Evolutionary conservation across 2,329 filamentous ascomycete genomes (phyloP).

Genomic region (Alternaria novae-zelandiae): DNA sequence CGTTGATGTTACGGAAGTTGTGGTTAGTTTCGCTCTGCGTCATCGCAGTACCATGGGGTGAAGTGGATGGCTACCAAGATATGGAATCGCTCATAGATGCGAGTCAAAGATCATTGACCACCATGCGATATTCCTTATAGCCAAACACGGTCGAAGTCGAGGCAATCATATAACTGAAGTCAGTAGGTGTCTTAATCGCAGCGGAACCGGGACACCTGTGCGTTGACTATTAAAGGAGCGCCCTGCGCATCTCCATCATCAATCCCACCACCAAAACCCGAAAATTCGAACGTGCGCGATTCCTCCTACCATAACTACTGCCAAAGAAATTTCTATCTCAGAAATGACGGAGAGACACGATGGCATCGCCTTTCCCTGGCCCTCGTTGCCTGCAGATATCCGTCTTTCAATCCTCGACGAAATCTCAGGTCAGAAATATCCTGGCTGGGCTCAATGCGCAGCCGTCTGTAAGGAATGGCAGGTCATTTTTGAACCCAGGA

Average conservation of each 20-base stretch:
- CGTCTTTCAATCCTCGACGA: conserved; percentile 24
- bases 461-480: conserved; percentile 28
- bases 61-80: background rate
- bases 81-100: background rate
- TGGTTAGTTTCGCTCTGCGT: background rate
- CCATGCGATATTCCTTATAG: background rate
- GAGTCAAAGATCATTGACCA: background rate
- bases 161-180: background rate
- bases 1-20: background rate
- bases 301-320: background rate
- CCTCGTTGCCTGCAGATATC: conserved; percentile 25
- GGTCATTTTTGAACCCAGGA: conserved; percentile 25
- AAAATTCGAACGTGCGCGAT: background rate
- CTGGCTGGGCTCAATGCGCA: conserved; percentile 25
- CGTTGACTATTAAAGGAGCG: background rate
- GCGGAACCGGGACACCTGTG: background rate
- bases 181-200: background rate
- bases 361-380: conserved; percentile 20
- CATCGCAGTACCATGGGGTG: background rate
- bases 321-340: background rate
- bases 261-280: background rate
- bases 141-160: background rate
- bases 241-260: background rate
- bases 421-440: conserved; percentile 23
- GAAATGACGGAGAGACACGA: conserved; percentile 6